Percentiles rank a stretch among this genome's conserved stretches.
phyloP scores from a whole-genome alignment of 257 asterid species.

The Mentha longifolia region DNA sequence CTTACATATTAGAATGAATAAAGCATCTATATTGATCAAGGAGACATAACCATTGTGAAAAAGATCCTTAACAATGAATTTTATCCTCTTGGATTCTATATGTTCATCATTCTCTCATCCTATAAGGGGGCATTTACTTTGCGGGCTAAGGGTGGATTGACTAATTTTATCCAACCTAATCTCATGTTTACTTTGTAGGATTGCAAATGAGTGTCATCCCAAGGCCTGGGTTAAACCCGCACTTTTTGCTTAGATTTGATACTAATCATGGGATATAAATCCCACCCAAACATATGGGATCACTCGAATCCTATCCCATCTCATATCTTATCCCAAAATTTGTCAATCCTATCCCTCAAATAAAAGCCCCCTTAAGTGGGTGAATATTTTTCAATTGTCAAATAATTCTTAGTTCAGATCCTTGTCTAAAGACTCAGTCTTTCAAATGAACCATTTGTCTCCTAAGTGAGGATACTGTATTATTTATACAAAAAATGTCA shows the following conservation, averaged over 20 bases:
- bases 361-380: not conserved
- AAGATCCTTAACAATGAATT: not conserved
- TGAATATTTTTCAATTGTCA: conserved; percentile 4
- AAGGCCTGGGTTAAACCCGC: too few relatives aligned
- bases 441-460: not conserved
- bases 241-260: too few relatives aligned
- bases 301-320: too few relatives aligned
- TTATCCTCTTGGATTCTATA: not conserved
- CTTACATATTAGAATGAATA: not conserved
- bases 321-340: too few relatives aligned
- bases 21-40: not conserved
- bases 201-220: too few relatives aligned
- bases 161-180: too few relatives aligned
- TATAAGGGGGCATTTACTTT: not conserved
- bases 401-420: conserved; percentile 2
- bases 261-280: too few relatives aligned
- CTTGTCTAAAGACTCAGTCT: not conserved
- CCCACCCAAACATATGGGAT: too few relatives aligned
- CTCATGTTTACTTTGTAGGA: too few relatives aligned
- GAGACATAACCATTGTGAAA: not conserved
- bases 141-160: too few relatives aligned
- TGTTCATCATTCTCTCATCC: conserved; percentile 6
- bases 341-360: too few relatives aligned
- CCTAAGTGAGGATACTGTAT: not conserved
- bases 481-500: too few relatives aligned